These are phyloP conservation scores for Lepiota brunneoincarnata DNA, from an alignment of 768 basidiomycete genomes.

Conservation along the genomic window DNA sequence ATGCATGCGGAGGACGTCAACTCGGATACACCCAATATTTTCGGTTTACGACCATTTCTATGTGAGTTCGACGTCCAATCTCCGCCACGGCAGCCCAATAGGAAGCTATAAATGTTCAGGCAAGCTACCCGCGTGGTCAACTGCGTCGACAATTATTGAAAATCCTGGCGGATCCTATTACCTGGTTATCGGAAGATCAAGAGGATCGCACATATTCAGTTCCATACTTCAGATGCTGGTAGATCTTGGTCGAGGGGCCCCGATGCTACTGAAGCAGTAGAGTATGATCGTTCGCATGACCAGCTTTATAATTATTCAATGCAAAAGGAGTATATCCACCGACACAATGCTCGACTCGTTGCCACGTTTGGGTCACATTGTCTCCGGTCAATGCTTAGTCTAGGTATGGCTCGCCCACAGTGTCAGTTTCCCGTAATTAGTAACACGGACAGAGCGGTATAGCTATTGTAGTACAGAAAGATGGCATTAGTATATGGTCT, in stretches of 20 bases:
- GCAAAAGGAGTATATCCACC: conserved; percentile 61
- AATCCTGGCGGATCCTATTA: conserved; percentile 69
- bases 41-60: conserved; percentile 79
- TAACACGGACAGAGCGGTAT: conserved; percentile 73
- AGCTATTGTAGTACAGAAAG: conserved; percentile 52
- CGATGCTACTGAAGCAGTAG: conserved; percentile 79
- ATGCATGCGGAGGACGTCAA: conserved; percentile 62
- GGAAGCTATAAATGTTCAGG: conserved; percentile 40
- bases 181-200: conserved; percentile 78
- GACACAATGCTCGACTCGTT: conserved; percentile 57
- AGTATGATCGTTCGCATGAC: conserved; percentile 79
- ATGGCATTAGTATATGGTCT: conserved; percentile 59
- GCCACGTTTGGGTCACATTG: conserved; percentile 61
- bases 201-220: conserved; percentile 83
- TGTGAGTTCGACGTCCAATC: conserved; percentile 41
- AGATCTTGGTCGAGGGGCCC: conserved; percentile 80
- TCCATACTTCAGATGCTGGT: conserved; percentile 77
- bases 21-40: conserved; percentile 82
- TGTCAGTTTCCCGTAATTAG: conserved; percentile 34
- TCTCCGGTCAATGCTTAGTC: conserved; percentile 46
- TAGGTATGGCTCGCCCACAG: neutral
- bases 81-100: neutral
- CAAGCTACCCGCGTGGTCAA: conserved; percentile 95
- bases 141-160: conserved; percentile 76
- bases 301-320: conserved; percentile 67